A percentile compares a stretch with the other conserved stretches of the same genome.
phyloP scores from a whole-genome alignment of 2,329 filamentous ascomycete genomes.

The Alternaria infectoria region DNA sequence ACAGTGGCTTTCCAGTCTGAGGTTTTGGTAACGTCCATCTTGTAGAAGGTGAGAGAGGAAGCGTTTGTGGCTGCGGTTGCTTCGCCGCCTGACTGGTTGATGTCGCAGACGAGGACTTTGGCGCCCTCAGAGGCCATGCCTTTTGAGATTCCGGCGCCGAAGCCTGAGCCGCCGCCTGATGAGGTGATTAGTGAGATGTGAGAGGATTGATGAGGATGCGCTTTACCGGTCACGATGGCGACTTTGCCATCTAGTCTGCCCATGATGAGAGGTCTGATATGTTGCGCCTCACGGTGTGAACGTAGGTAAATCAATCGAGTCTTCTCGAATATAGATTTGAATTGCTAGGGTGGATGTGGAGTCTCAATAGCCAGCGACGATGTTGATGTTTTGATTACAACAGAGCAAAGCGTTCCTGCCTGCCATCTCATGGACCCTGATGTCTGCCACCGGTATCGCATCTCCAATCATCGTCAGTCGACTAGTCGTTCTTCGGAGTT shows the following conservation, averaged over 20 bases:
- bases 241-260: constrained; percentile 60
- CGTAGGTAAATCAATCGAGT: too few species aligned
- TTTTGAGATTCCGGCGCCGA: constrained; percentile 66
- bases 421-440: not conserved
- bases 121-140: constrained; percentile 67
- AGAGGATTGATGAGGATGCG: constrained; percentile 10
- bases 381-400: constrained; percentile 6
- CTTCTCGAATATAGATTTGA: not conserved
- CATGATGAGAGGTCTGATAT: constrained; percentile 27
- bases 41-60: constrained; percentile 41
- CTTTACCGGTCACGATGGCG: constrained; percentile 61
- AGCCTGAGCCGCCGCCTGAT: constrained; percentile 65
- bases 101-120: constrained; percentile 67
- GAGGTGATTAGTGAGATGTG: constrained; percentile 5
- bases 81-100: constrained; percentile 61
- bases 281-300: not conserved
- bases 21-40: constrained; percentile 61
- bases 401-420: not conserved
- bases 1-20: constrained; percentile 61
- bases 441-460: not conserved
- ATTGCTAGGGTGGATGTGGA: not conserved
- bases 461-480: constrained; percentile 10
- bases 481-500: constrained; percentile 4
- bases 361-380: not conserved
- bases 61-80: constrained; percentile 55